These are phyloP conservation scores for Dothistroma septosporum DNA, from an alignment of 2,329 filamentous ascomycete species.

Conservation along the genomic window DNA sequence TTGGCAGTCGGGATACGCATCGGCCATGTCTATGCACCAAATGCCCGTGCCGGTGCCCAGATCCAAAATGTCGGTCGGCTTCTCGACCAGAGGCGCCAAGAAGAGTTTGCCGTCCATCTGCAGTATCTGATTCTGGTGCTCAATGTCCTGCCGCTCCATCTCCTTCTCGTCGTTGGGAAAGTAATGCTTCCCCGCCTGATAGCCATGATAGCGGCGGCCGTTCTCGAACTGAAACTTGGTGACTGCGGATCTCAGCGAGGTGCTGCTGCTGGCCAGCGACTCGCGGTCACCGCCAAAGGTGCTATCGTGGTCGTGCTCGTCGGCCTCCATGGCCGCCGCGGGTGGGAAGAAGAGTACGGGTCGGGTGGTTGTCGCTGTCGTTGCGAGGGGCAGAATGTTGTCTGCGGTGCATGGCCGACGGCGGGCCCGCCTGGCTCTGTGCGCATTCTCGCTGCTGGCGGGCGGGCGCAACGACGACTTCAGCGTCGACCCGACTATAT, in stretches of 20 bases:
- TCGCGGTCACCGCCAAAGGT: conserved; percentile 29
- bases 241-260: conserved; percentile 13
- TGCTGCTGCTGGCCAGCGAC: conserved; percentile 23
- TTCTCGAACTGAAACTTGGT: conserved; percentile 24
- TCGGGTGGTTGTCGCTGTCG: not conserved
- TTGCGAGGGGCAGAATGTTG: not conserved
- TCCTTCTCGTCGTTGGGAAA: conserved; percentile 35
- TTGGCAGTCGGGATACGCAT: conserved; percentile 27
- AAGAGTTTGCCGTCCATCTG: conserved; percentile 36
- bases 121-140: conserved; percentile 32
- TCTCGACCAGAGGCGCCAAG: conserved; percentile 38
- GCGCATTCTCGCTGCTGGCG: not conserved
- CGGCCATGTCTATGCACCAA: conserved; percentile 36
- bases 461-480: not conserved
- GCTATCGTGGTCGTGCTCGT: conserved; percentile 27
- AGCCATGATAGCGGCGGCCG: conserved; percentile 31
- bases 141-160: conserved; percentile 31
- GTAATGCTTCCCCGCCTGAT: conserved; percentile 29
- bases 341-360: not conserved
- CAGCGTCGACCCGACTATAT: not conserved
- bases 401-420: not conserved
- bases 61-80: conserved; percentile 45
- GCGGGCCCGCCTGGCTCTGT: not conserved
- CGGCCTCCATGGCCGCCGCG: conserved; percentile 23
- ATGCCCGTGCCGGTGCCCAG: conserved; percentile 43